Percentiles rank a stretch among this genome's conserved stretches.
Conservation (phyloP, 176 grass and related monocot genomes). For the Alopecurus myosuroides region DNA sequence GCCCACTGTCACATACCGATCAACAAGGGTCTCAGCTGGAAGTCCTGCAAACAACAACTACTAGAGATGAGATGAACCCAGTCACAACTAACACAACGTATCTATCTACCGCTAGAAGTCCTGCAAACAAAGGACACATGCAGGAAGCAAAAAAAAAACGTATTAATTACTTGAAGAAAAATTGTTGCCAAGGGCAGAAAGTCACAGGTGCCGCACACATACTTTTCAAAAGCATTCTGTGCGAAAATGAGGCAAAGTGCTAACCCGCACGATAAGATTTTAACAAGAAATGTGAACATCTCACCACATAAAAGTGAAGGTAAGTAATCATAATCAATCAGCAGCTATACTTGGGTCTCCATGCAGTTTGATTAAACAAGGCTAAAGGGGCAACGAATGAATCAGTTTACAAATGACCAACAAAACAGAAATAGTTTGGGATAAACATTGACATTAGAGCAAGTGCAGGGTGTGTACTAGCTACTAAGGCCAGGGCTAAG, state of each 20-base stretch:
- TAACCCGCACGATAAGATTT: background rate
- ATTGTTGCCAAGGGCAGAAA: background rate
- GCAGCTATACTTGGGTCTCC: background rate
- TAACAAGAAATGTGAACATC: background rate
- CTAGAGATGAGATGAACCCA: constrained; percentile 5
- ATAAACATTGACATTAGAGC: background rate
- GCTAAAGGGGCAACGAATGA: background rate
- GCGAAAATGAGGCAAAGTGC: background rate
- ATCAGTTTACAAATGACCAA: background rate
- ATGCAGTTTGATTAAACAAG: background rate
- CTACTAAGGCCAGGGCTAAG: no score
- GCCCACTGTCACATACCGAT: constrained; percentile 89
- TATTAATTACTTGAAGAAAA: background rate
- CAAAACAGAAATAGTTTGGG: background rate
- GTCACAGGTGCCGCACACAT: background rate
- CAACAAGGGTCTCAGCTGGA: constrained; percentile 86
- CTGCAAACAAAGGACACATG: background rate
- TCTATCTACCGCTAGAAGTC: background rate
- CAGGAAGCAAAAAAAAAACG: background rate
- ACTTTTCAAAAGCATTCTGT: background rate
- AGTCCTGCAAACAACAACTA: constrained; percentile 52
- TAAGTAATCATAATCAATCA: background rate
- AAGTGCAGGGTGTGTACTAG: no score
- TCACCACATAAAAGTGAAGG: background rate
- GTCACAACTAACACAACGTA: background rate